Conservation (phyloP, 225 moss, liverwort and hornwort species). For the Bryum argenteum region DNA sequence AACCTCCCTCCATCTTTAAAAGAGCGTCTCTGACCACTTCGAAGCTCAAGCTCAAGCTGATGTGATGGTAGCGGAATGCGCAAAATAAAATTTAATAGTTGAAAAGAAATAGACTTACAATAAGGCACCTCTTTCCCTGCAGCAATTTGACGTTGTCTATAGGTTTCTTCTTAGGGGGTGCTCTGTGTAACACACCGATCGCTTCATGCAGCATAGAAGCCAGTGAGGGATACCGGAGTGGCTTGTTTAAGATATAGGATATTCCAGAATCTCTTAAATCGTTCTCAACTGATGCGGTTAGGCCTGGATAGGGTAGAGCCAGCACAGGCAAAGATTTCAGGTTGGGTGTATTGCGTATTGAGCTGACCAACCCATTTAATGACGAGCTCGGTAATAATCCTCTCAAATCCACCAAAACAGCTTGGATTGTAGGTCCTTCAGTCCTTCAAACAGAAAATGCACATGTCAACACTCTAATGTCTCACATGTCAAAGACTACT, state of each 20-base stretch:
- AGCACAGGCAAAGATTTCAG: slow-evolving; percentile 43
- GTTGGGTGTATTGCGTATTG: slow-evolving; percentile 29
- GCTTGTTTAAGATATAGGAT: slow-evolving; percentile 32
- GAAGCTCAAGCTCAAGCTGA: background rate
- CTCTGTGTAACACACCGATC: slow-evolving; percentile 35
- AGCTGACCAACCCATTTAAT: slow-evolving; percentile 27
- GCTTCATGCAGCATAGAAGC: slow-evolving; percentile 40
- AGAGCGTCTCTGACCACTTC: background rate
- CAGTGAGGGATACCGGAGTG: slow-evolving; percentile 47
- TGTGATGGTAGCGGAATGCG: background rate
- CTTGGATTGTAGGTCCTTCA: slow-evolving; percentile 32
- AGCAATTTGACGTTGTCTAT: slow-evolving; percentile 39
- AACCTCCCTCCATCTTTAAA: background rate
- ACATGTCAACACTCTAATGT: slow-evolving; percentile 17
- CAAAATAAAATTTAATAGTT: background rate
- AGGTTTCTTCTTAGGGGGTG: slow-evolving; percentile 36
- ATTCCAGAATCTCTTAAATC: slow-evolving; percentile 40
- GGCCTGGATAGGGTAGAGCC: slow-evolving; percentile 26
- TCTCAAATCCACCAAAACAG: slow-evolving; percentile 44
- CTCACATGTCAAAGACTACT: too few relatives aligned
- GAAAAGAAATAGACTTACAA: slow-evolving; percentile 32
- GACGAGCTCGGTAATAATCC: slow-evolving; percentile 34
- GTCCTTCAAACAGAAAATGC: slow-evolving; percentile 35
- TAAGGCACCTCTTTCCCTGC: slow-evolving; percentile 42
- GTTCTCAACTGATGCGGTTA: slow-evolving; percentile 33